Conservation (phyloP, 192 early-diverging fungal genomes). For the Rhizophagus clarus region DNA sequence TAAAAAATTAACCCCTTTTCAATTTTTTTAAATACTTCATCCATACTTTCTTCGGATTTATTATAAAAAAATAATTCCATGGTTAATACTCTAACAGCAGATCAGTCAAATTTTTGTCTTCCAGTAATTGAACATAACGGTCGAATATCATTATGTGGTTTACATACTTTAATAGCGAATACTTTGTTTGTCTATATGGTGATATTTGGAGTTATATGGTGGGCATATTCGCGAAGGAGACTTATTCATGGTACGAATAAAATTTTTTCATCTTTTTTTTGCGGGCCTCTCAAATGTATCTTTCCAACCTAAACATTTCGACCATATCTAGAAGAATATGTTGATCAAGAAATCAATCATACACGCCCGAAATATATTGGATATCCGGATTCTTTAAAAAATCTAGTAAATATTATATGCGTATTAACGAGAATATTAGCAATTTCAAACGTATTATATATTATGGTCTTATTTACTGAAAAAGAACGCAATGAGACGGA, state of each 20-base stretch:
- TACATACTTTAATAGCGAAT: neutral
- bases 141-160: constrained; percentile 19
- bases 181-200: constrained; percentile 4
- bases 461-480: constrained; percentile 19
- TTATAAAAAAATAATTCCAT: neutral
- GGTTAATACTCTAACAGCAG: neutral
- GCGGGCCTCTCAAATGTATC: neutral
- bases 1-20: neutral
- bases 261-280: neutral
- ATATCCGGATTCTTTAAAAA: neutral
- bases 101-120: neutral
- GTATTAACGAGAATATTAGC: neutral
- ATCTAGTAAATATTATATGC: constrained; percentile 9
- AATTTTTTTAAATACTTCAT: neutral
- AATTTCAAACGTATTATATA: neutral
- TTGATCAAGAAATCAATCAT: neutral
- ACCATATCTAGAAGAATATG: neutral
- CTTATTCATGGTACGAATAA: constrained; percentile 8
- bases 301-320: neutral
- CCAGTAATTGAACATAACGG: neutral
- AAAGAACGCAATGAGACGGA: neutral
- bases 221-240: neutral
- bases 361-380: neutral
- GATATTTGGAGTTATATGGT: constrained; percentile 6
- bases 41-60: neutral